Percentiles rank a stretch among this genome's conserved stretches.
phyloP scores from a whole-genome alignment of 2,329 filamentous ascomycete species.

The Pseudocercospora crystallina region DNA sequence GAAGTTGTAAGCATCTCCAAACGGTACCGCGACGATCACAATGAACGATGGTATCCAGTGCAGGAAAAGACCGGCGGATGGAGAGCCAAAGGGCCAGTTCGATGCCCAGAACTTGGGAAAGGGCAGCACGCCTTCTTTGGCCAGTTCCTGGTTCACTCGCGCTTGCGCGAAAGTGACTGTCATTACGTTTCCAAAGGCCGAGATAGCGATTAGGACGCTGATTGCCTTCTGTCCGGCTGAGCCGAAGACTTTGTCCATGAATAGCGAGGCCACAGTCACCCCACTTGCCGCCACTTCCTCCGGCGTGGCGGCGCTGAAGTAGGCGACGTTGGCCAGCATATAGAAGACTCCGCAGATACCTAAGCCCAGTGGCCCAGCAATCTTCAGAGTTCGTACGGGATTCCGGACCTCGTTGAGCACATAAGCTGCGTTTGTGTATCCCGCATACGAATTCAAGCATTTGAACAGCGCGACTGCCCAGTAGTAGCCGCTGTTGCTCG shows the following conservation, averaged over 20 bases:
- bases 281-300: constrained; percentile 53
- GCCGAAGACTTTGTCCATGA: constrained; percentile 61
- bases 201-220: constrained; percentile 58
- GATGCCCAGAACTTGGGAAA: constrained; percentile 62
- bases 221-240: constrained; percentile 52
- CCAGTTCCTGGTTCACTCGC: constrained; percentile 60
- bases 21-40: constrained; percentile 61
- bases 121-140: constrained; percentile 61
- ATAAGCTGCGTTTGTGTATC: constrained; percentile 57
- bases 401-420: constrained; percentile 60
- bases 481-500: constrained; percentile 43
- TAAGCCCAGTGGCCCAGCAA: constrained; percentile 50
- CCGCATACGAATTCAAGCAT: constrained; percentile 36
- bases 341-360: constrained; percentile 50
- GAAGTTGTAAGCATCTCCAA: constrained; percentile 65
- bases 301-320: constrained; percentile 50
- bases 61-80: constrained; percentile 54
- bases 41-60: constrained; percentile 59
- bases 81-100: constrained; percentile 63
- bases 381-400: constrained; percentile 16
- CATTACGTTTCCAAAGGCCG: constrained; percentile 60
- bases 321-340: constrained; percentile 60
- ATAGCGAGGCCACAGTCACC: constrained; percentile 57
- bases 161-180: constrained; percentile 57
- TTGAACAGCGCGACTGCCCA: constrained; percentile 59